Base-by-base conservation (phyloP, 179 eudicot species). In the Drosera spatulata region DNA sequence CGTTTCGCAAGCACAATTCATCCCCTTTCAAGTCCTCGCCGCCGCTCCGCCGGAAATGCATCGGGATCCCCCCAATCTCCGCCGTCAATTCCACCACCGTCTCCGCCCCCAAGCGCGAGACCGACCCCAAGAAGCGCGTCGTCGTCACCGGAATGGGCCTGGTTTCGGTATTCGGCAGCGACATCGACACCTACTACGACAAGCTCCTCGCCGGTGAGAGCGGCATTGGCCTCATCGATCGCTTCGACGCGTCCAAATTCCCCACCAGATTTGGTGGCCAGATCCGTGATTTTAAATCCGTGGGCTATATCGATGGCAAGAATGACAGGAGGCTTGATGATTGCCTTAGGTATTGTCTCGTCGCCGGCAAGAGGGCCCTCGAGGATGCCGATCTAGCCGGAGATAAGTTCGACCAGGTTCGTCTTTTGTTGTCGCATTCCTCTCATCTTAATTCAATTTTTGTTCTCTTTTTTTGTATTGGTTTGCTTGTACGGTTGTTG, bases 141-240 rank as follows among this genome's bases (percentile, higher is more conserved):
- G 78, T 74, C 1, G 65, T 74, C 10, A 74, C 78, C 9, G 78
- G 78, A 9, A 70, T 67, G 79, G 79, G 79, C 2, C 63, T 75
- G 2, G 79, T 70, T 1, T 75, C 79, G 0, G 79, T 75, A 46
- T 73, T 76, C 13, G 80, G 80, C 10, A 72, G 68, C 39, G 77
- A 76, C 7, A 74, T 76, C 3, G 74, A 76, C 47, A 56, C 66
- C 4, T 76, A 60, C 74, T 76, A 76, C 39, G 61, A 69, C 13
- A 76, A 69, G 60, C 69, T 76, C 46, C 71, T 76, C 12, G 41
- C 52, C 6, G 80, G 80, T 3, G 80, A 76, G 63, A 76, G 80
- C 41, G 80, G 80, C 3, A 69, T 76, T 39, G 57, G 63, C 5
- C 46, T 10, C 6, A 75, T 75, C 4, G 79, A 75, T 57, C 53